Evolutionary conservation across 2,329 filamentous ascomycete species (phyloP).

Genomic region (Alternaria sp.): DNA sequence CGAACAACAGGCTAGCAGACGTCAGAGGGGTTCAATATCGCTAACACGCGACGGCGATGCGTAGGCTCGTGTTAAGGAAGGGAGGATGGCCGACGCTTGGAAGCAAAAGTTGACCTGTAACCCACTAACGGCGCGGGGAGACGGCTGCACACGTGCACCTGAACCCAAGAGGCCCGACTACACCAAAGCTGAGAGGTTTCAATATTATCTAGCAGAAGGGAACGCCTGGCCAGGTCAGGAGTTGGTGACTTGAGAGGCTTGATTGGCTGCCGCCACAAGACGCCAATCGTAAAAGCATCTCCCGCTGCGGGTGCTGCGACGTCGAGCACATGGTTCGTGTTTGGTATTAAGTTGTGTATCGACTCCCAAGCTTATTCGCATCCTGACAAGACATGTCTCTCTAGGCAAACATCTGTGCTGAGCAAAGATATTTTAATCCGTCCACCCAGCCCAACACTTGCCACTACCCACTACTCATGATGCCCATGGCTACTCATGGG

Average conservation of each 20-base stretch:
- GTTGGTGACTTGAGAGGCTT: neutral
- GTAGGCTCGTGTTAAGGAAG: constrained; percentile 10
- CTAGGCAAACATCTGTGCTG: neutral
- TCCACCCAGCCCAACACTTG: neutral
- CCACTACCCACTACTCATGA: constrained; percentile 4
- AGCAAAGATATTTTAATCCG: neutral
- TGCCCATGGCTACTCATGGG: constrained; percentile 3
- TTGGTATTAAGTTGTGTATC: neutral
- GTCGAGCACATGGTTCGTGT: constrained; percentile 4
- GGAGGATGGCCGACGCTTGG: constrained; percentile 12
- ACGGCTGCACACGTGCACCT: constrained; percentile 18
- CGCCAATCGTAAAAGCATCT: neutral
- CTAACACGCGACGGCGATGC: constrained; percentile 9
- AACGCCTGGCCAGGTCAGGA: constrained; percentile 4
- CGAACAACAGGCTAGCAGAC: constrained; percentile 22
- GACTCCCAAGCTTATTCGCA: neutral
- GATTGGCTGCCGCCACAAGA: neutral
- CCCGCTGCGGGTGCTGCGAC: neutral
- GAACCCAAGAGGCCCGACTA: neutral
- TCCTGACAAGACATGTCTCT: neutral
- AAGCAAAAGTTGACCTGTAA: constrained; percentile 10
- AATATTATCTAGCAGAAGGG: neutral
- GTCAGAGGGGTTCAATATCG: constrained; percentile 17
- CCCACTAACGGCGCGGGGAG: constrained; percentile 22
- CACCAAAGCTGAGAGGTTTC: neutral